These are phyloP conservation scores for Hymenoscyphus repandus DNA, from an alignment of 2,329 filamentous ascomycete species.

Conservation along the genomic window DNA sequence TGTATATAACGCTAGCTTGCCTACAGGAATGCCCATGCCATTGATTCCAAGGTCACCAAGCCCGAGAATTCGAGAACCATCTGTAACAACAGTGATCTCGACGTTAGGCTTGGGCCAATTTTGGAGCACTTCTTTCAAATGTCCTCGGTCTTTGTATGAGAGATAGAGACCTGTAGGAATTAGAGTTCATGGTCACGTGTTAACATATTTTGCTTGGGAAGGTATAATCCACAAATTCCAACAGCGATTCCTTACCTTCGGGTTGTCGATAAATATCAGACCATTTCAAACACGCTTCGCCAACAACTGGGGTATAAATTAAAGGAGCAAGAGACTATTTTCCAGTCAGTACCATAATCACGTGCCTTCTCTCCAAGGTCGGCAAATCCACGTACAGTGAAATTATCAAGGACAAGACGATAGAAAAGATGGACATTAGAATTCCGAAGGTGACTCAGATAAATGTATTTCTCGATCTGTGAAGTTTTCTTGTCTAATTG, in stretches of 20 bases:
- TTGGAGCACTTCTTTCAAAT: constrained; percentile 58
- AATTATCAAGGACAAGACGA: constrained; percentile 25
- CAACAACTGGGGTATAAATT: constrained; percentile 59
- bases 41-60: constrained; percentile 86
- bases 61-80: constrained; percentile 62
- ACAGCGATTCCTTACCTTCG: constrained; percentile 42
- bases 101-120: constrained; percentile 67
- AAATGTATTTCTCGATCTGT: constrained; percentile 30
- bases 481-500: constrained; percentile 26
- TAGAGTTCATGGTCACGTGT: constrained; percentile 1
- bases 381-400: constrained; percentile 17
- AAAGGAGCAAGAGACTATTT: constrained; percentile 42
- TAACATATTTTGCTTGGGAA: too few species aligned
- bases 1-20: constrained; percentile 77
- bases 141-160: constrained; percentile 62
- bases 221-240: background rate
- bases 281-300: constrained; percentile 69
- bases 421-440: constrained; percentile 29
- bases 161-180: constrained; percentile 52
- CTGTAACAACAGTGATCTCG: constrained; percentile 47
- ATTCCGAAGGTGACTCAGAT: constrained; percentile 27
- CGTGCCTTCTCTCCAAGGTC: background rate
- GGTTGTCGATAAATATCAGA: constrained; percentile 69
- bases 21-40: constrained; percentile 76
- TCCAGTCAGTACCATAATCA: constrained; percentile 2